Percentiles rank a stretch among this genome's conserved stretches.
phyloP scores from a whole-genome alignment of 768 basidiomycete species.

The Calvatia gigantea region DNA sequence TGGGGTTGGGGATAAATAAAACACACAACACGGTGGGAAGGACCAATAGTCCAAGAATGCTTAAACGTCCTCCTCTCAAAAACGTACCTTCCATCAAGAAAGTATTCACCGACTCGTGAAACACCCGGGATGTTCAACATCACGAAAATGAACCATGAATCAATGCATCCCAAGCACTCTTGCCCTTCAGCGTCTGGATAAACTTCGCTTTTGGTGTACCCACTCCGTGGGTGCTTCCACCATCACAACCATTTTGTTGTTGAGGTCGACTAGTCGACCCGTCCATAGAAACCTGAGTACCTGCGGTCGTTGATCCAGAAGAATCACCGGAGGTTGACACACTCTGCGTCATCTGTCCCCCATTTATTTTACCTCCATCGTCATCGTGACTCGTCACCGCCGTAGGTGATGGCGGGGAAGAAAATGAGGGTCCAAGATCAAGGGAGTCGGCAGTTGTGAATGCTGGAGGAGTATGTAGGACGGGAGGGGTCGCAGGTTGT shows the following conservation, averaged over 20 bases:
- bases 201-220: slow-evolving; percentile 43
- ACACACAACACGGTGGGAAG: background rate
- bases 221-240: slow-evolving; percentile 17
- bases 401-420: background rate
- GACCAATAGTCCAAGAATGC: background rate
- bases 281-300: background rate
- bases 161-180: slow-evolving; percentile 65
- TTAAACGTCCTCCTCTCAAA: background rate
- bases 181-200: slow-evolving; percentile 53
- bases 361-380: background rate
- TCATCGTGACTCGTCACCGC: slow-evolving; percentile 1
- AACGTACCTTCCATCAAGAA: slow-evolving; percentile 1
- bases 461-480: background rate
- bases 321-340: background rate
- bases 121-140: slow-evolving; percentile 13
- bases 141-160: slow-evolving; percentile 67
- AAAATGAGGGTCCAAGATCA: slow-evolving; percentile 1
- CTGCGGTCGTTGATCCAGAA: background rate
- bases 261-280: background rate
- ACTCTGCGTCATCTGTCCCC: background rate
- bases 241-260: background rate
- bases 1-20: background rate
- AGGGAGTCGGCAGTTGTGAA: background rate
- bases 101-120: background rate
- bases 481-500: background rate